phyloP scores from a whole-genome alignment of 306 rosid genomes.

The Cicer pinnatifidum region DNA sequence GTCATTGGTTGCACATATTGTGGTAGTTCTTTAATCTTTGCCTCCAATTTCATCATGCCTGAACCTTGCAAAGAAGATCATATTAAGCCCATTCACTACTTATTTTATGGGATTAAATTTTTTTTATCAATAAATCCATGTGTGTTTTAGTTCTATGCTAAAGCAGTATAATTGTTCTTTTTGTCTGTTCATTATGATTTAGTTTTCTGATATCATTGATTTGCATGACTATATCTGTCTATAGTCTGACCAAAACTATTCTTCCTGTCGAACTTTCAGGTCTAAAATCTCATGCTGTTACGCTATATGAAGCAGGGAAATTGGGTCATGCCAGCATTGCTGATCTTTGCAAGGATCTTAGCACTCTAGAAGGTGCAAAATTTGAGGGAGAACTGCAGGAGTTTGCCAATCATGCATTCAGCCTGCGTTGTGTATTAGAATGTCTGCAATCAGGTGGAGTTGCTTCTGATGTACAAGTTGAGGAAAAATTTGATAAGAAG shows the following conservation, averaged over 20 bases:
- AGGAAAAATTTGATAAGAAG: conserved; percentile 55
- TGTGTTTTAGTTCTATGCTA: conserved; percentile 21
- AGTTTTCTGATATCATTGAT: conserved; percentile 1
- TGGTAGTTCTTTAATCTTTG: not conserved
- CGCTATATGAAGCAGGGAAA: conserved; percentile 96
- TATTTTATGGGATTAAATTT: conserved; percentile 2
- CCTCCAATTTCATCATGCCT: conserved; percentile 12
- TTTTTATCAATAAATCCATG: conserved; percentile 2
- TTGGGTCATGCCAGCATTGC: conserved; percentile 88
- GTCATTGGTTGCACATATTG: no score
- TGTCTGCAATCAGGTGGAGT: conserved; percentile 91
- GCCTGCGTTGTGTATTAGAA: conserved; percentile 91
- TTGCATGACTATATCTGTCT: conserved; percentile 16
- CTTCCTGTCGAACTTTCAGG: conserved; percentile 57
- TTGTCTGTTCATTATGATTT: conserved; percentile 19
- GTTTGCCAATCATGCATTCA: conserved; percentile 97
- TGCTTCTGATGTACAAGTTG: conserved; percentile 56
- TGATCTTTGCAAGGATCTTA: conserved; percentile 94
- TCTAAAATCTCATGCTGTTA: conserved; percentile 97
- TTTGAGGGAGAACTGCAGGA: conserved; percentile 98
- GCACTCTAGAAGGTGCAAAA: conserved; percentile 88
- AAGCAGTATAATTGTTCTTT: conserved; percentile 19
- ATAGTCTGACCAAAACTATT: conserved; percentile 28
- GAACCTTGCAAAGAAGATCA: conserved; percentile 15
- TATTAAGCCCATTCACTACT: conserved; percentile 3